Conservation (phyloP, 805 yeast genomes). For the Monosporozyma servazzii region DNA sequence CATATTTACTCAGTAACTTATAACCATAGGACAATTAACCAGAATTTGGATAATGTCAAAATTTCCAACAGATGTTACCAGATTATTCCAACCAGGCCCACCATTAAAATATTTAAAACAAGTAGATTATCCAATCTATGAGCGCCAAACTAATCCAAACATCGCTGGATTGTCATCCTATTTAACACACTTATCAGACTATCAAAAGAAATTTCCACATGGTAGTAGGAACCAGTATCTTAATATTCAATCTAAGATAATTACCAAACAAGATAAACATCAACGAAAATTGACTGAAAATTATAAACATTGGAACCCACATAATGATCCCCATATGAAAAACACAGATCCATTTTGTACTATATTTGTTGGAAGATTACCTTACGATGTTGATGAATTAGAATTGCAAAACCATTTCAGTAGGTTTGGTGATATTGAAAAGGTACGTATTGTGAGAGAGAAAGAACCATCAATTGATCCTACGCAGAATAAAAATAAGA, state of each 20-base stretch:
- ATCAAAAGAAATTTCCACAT: conserved; percentile 24
- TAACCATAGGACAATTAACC: too few species aligned
- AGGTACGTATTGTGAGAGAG: conserved; percentile 48
- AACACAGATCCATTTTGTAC: conserved; percentile 70
- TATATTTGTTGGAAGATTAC: conserved; percentile 65
- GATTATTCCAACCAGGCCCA: conserved; percentile 42
- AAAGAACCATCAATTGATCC: conserved; percentile 13
- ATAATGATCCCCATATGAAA: conserved; percentile 43
- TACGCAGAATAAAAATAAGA: conserved; percentile 10
- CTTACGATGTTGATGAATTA: conserved; percentile 53
- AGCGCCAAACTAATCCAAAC: conserved; percentile 36
- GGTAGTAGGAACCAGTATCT: conserved; percentile 21
- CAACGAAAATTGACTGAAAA: conserved; percentile 31
- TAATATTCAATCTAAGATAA: conserved; percentile 21
- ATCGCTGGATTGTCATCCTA: conserved; percentile 40
- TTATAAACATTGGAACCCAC: conserved; percentile 44
- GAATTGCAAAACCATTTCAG: conserved; percentile 57
- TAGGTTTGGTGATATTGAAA: conserved; percentile 63
- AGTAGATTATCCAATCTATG: conserved; percentile 40
- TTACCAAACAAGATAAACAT: conserved; percentile 10
- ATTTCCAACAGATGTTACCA: conserved; percentile 33
- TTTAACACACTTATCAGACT: conserved; percentile 15
- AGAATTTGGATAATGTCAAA: conserved; percentile 17
- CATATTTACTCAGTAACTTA: too few species aligned
- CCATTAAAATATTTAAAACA: conserved; percentile 45